These are phyloP conservation scores for Terfezia boudieri DNA, from an alignment of 495 filamentous ascomycete genomes.

Conservation along the genomic window DNA sequence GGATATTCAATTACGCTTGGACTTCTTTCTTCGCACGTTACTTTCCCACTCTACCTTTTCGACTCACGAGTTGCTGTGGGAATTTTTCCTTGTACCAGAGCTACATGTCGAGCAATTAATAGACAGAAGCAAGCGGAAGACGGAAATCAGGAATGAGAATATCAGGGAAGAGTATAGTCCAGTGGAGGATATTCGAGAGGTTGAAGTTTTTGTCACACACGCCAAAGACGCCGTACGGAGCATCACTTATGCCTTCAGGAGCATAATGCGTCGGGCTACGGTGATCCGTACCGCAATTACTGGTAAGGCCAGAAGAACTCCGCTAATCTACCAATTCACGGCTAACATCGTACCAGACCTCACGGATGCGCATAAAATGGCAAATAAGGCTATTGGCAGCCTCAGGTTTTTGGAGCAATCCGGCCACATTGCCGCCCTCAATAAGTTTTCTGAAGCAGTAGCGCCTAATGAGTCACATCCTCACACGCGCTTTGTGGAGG, in stretches of 20 bases:
- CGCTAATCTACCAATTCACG: background rate
- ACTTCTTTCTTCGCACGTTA: conserved; percentile 67
- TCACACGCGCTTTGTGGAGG: conserved; percentile 45
- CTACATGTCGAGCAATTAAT: conserved; percentile 76
- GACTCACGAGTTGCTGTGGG: conserved; percentile 95
- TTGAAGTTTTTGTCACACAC: conserved; percentile 76
- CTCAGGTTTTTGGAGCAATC: conserved; percentile 40
- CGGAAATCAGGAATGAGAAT: conserved; percentile 55
- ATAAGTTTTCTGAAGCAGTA: conserved; percentile 44
- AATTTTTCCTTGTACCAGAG: conserved; percentile 95
- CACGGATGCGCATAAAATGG: conserved; percentile 12
- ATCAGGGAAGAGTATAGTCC: conserved; percentile 73
- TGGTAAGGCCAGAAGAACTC: conserved; percentile 23
- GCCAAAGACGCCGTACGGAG: conserved; percentile 71
- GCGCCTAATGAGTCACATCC: conserved; percentile 52
- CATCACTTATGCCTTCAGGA: conserved; percentile 60
- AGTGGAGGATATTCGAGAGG: conserved; percentile 66
- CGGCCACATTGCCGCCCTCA: conserved; percentile 45
- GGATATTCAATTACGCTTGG: conserved; percentile 68
- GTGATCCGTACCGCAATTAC: conserved; percentile 30
- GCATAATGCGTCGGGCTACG: conserved; percentile 48
- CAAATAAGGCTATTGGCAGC: conserved; percentile 22
- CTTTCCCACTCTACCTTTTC: conserved; percentile 81
- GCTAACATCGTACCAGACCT: background rate
- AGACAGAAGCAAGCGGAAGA: conserved; percentile 68